Evolutionary conservation across 371 early-diverging fungal species (phyloP), one percentile per base, ranked within the genome.

Genomic region (Mucor plumbeus): DNA sequence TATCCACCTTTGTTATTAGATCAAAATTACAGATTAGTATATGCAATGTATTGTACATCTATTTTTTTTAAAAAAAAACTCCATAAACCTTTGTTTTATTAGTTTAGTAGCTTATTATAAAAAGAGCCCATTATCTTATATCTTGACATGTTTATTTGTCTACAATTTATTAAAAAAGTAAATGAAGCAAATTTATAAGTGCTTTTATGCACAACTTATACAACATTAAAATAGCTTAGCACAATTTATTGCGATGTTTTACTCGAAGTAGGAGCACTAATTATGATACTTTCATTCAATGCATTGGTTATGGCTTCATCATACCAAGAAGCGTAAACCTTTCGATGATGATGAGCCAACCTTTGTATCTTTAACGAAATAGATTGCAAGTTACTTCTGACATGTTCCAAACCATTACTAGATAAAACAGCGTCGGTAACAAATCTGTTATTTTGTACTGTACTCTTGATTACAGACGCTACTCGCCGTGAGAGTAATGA

Each of bases 291-390:
- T 36, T 60, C 56, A 34, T 33, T 34, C 40, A 68, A 36, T 19
- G 71, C 69, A 15, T 74, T 71, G 0, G 17, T 34, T 35, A 85
- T 81, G 33, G 91, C 85, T 13, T 73, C 80, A 72, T 88, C 85
- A 65, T 94, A 94, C 80, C 86, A 86, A 40, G 65, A 36, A 1
- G 84, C 82, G 77, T 90, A 88, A 1, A 92, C 92, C 62, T 86
- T 84, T 58, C 88, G 82, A 72, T 93, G 89, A 70, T 92, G 90
- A 21, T 78, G 72, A 7, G 80, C 87, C 59, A 93, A 74, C 11
- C 73, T 47, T 14, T 64, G 70, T 19, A 93, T 65, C 17, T 81
- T 76, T 3, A 61, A 43, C 31, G 84, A 77, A 4, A 90, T 77
- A 11, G 64, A 68, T 65, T 87, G 82, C 56, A 92, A 70, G 39